phyloP scores from a whole-genome alignment of 495 filamentous ascomycete genomes.

The Pseudomonodictys pantanalensis region DNA sequence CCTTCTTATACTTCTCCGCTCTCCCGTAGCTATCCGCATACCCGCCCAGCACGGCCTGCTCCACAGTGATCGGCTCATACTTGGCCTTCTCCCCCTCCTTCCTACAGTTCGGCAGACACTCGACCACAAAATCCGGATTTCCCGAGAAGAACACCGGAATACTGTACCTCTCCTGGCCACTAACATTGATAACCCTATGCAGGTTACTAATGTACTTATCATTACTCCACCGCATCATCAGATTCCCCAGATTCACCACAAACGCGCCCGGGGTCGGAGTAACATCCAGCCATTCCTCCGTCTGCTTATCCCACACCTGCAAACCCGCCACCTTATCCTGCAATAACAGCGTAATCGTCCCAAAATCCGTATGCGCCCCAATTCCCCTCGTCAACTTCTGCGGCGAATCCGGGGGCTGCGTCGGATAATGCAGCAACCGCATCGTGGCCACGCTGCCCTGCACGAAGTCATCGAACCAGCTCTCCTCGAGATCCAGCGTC shows the following conservation, averaged over 20 bases:
- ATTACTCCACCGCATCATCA: slow-evolving; percentile 36
- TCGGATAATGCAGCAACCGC: slow-evolving; percentile 43
- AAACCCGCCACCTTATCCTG: slow-evolving; percentile 40
- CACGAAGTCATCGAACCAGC: slow-evolving; percentile 22
- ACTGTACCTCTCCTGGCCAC: slow-evolving; percentile 18
- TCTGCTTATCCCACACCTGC: slow-evolving; percentile 37
- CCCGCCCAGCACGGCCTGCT: slow-evolving; percentile 7
- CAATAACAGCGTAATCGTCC: slow-evolving; percentile 43
- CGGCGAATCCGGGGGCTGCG: slow-evolving; percentile 13
- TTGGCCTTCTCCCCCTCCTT: slow-evolving; percentile 10
- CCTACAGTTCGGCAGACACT: slow-evolving; percentile 20
- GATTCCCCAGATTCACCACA: slow-evolving; percentile 44
- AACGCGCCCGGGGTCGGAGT: slow-evolving; percentile 37
- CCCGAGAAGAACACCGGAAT: slow-evolving; percentile 35
- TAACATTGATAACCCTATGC: slow-evolving; percentile 41
- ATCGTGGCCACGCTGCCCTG: slow-evolving; percentile 27
- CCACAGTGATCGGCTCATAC: slow-evolving; percentile 18
- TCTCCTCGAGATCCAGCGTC: slow-evolving; percentile 11
- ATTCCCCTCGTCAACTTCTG: slow-evolving; percentile 35
- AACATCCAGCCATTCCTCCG: slow-evolving; percentile 38
- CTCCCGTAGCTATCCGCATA: slow-evolving; percentile 24
- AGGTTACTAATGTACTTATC: slow-evolving; percentile 40
- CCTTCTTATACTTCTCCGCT: slow-evolving; percentile 22
- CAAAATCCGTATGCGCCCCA: slow-evolving; percentile 45
- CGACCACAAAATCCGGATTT: slow-evolving; percentile 35